Evolutionary conservation across 2,329 filamentous ascomycete species (phyloP), one percentile per base, ranked within the genome.

Genomic region (Epichloe brachyelytri): DNA sequence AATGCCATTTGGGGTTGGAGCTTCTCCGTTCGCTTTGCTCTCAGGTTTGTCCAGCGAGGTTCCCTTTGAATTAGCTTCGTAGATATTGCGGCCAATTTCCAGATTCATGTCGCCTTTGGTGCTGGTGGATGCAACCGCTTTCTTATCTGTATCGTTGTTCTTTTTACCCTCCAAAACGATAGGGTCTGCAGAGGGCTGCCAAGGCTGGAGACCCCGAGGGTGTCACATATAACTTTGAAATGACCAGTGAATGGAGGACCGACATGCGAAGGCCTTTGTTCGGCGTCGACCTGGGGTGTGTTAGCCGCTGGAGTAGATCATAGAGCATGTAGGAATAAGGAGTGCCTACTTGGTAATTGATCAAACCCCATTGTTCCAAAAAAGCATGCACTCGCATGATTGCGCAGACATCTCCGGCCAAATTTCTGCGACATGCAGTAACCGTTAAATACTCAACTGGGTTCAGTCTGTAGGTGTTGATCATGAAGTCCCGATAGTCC

Each of bases 381-480:
- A 98, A 98, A 15, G 89, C 86, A 68, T 98, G 93, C 17, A 98
- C 91, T 57, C 93, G 85, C 93, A 98, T 98, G 60, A 98, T 98
- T 39, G 93, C 91, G 71, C 93, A 98, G 34, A 98, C 93, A 68
- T 98, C 93, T 57, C 93, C 93, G 20, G 93, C 93, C 63, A 98
- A 71, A 66, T 98, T 98, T 58, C 93, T 81, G 56, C 93, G 80
- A 66, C 93, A 98, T 48, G 93, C 93, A 11, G 93, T 98, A 50
- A 98, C 91, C 5, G 93, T 98, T 51, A 98, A 77, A 63, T 98
- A 98, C 68, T 98, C 93, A 50, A 89, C 79, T 5, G 93, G 93
- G 65, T 97, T 98, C 51, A 98, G 74, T 38, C 93, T 85, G 70
- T 98, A 98, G 14, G 93, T 97, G 72, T 98, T 98, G 72, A 98